Conservation (phyloP, 352 stramenopile genomes). For the Blastocystis sp. region DNA sequence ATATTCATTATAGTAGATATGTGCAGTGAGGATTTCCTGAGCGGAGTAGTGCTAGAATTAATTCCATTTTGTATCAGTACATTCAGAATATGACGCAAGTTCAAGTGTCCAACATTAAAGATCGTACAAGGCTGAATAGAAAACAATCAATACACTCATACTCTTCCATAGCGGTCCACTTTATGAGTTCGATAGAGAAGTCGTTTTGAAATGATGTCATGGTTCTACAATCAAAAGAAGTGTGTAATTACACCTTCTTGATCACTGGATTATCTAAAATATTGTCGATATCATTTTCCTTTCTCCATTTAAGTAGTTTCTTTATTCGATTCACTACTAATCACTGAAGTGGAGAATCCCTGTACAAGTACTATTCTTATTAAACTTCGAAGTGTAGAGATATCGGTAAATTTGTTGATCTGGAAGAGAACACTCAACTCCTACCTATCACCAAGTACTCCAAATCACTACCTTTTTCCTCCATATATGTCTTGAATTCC, state of each 20-base stretch:
- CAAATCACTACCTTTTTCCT: not conserved
- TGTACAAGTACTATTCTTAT: not conserved
- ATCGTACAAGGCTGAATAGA: conserved; percentile 53
- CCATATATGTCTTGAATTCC: conserved; percentile 33
- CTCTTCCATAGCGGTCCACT: conserved; percentile 42
- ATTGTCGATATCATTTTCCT: conserved; percentile 25
- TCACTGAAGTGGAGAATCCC: not conserved
- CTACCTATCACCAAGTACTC: not conserved
- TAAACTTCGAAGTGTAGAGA: conserved; percentile 58
- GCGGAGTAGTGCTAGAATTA: conserved; percentile 13
- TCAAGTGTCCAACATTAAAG: conserved; percentile 54
- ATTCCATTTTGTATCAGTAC: not conserved
- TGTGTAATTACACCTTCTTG: not conserved
- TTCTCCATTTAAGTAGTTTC: conserved; percentile 36
- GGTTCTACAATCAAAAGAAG: not conserved
- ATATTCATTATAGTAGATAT: conserved; percentile 67
- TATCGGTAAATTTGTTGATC: conserved; percentile 57
- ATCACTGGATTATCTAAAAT: conserved; percentile 47
- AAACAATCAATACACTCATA: not conserved
- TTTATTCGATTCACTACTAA: conserved; percentile 45
- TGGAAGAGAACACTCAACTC: not conserved
- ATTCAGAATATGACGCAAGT: conserved; percentile 45
- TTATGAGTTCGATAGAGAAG: conserved; percentile 49
- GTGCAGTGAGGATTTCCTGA: conserved; percentile 47
- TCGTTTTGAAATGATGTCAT: conserved; percentile 31